These are phyloP conservation scores for Hypoxylon intermedium DNA, from an alignment of 495 filamentous ascomycete genomes.

Conservation along the genomic window DNA sequence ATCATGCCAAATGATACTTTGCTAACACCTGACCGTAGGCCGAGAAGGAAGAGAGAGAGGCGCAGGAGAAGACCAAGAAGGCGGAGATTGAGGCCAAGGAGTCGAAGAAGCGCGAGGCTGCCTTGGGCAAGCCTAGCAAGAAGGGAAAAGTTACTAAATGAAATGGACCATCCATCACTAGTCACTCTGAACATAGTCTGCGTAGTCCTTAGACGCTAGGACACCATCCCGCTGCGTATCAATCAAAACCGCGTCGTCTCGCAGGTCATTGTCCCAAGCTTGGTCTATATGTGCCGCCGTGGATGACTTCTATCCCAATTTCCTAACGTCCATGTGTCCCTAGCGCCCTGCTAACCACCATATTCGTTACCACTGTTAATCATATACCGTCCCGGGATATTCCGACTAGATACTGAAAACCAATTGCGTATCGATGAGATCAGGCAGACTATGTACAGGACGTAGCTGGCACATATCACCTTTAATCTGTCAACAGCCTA, in stretches of 20 bases:
- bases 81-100: slow-evolving; percentile 60
- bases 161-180: slow-evolving; percentile 2
- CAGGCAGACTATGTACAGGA: too few relatives aligned
- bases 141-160: slow-evolving; percentile 45
- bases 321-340: too few relatives aligned
- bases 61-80: slow-evolving; percentile 59
- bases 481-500: too few relatives aligned
- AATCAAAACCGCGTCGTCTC: slow-evolving; percentile 5
- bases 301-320: too few relatives aligned
- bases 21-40: slow-evolving; percentile 47
- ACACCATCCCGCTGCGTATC: background rate
- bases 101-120: slow-evolving; percentile 72
- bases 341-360: too few relatives aligned
- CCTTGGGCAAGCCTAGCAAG: slow-evolving; percentile 49
- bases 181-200: slow-evolving; percentile 16
- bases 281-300: background rate
- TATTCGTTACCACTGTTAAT: too few relatives aligned
- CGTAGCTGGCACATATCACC: too few relatives aligned
- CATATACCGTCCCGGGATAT: too few relatives aligned
- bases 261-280: background rate
- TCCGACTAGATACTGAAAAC: too few relatives aligned
- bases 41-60: slow-evolving; percentile 77
- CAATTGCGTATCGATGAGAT: too few relatives aligned
- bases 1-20: background rate
- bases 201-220: background rate